phyloP scores from a whole-genome alignment of 2,329 filamentous ascomycete species.

The Curvularia sp. region DNA sequence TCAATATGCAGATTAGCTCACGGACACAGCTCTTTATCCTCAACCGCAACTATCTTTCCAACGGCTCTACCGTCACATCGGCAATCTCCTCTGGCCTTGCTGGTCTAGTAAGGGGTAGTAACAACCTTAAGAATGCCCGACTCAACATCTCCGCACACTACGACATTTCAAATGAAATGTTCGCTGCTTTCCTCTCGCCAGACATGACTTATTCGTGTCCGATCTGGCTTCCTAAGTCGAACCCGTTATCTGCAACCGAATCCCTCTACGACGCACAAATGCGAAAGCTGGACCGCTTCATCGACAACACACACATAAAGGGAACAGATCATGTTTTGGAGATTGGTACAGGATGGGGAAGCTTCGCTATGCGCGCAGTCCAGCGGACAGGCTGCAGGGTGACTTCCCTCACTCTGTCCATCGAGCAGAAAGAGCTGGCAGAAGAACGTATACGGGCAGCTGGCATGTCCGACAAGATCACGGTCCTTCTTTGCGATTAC shows the following conservation, averaged over 20 bases:
- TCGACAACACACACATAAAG: conserved; percentile 69
- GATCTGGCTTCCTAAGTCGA: conserved; percentile 63
- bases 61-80: conserved; percentile 69
- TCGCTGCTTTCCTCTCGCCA: conserved; percentile 73
- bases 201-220: conserved; percentile 81
- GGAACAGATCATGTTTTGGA: conserved; percentile 72
- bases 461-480: conserved; percentile 66
- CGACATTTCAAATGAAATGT: conserved; percentile 79
- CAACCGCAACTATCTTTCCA: conserved; percentile 69
- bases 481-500: conserved; percentile 74
- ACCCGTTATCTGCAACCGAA: conserved; percentile 57
- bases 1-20: conserved; percentile 23
- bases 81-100: conserved; percentile 65
- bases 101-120: conserved; percentile 58
- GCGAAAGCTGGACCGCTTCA: conserved; percentile 70
- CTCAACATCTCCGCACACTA: conserved; percentile 76
- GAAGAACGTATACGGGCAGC: conserved; percentile 69
- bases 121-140: conserved; percentile 58
- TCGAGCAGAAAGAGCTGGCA: conserved; percentile 72
- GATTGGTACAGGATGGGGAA: conserved; percentile 79
- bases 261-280: conserved; percentile 70
- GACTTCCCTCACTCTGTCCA: conserved; percentile 71
- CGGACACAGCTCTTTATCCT: conserved; percentile 68
- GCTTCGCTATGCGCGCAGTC: conserved; percentile 74
- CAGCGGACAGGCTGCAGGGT: conserved; percentile 70